Conservation (phyloP, 495 filamentous ascomycete genomes). For the Lepraria neglecta region DNA sequence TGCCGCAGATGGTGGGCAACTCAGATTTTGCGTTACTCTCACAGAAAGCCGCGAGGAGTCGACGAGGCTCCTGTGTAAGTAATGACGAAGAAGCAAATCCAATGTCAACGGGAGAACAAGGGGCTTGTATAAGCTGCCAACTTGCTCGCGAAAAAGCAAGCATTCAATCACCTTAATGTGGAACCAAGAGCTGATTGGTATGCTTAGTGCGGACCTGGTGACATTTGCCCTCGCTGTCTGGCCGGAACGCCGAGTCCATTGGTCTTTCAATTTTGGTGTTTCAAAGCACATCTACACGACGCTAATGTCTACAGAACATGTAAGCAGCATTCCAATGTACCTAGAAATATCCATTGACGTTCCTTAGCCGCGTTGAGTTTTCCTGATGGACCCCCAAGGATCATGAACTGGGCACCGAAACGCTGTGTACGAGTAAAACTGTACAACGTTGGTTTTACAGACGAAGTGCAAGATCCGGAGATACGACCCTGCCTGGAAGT, state of each 20-base stretch:
- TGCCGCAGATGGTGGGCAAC: too few species aligned
- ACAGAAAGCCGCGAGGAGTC: too few species aligned
- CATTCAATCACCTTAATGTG: not conserved
- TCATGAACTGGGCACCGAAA: not conserved
- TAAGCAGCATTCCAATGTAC: not conserved
- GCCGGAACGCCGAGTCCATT: too few species aligned
- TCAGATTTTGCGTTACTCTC: too few species aligned
- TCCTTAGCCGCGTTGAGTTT: constrained; percentile 4
- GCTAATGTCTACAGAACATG: not conserved
- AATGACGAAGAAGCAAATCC: too few species aligned
- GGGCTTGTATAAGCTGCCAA: not conserved
- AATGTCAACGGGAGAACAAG: too few species aligned
- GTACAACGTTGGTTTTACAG: constrained; percentile 1
- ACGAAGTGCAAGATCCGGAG: not conserved
- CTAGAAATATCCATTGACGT: not conserved
- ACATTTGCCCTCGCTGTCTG: not conserved
- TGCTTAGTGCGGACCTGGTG: not conserved
- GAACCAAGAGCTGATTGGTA: not conserved
- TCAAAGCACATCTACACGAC: not conserved
- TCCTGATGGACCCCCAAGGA: not conserved
- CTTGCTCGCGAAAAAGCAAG: not conserved
- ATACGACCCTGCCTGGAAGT: not conserved
- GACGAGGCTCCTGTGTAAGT: too few species aligned
- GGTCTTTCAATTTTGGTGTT: not conserved
- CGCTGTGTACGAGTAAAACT: not conserved